A percentile compares a stretch with the other conserved stretches of the same genome.
phyloP scores from a whole-genome alignment of 1,139 yeast species.

The Pichia norvegensis region DNA sequence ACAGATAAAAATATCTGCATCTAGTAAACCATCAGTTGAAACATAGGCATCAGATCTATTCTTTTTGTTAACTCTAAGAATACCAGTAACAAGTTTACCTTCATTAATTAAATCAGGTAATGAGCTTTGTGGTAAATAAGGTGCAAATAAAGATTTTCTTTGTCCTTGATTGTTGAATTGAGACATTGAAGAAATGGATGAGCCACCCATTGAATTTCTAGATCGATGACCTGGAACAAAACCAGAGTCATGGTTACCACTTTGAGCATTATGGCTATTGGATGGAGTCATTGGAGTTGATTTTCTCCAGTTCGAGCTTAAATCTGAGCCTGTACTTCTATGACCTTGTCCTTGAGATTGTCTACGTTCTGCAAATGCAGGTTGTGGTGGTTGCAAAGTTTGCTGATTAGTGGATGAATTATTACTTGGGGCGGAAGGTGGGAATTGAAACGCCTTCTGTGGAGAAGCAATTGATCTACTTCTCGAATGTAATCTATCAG shows the following conservation, averaged over 20 bases:
- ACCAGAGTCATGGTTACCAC: background rate
- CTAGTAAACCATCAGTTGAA: slow-evolving; percentile 88
- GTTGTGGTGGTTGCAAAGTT: slow-evolving; percentile 24
- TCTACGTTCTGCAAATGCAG: slow-evolving; percentile 32
- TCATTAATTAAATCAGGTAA: slow-evolving; percentile 84
- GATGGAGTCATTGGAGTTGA: slow-evolving; percentile 1
- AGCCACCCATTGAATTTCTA: slow-evolving; percentile 59
- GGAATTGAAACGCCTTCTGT: slow-evolving; percentile 34
- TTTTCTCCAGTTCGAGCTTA: slow-evolving; percentile 60
- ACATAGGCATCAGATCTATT: slow-evolving; percentile 97
- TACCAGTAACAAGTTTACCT: slow-evolving; percentile 89
- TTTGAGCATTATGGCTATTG: background rate
- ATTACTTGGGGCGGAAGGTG: slow-evolving; percentile 24
- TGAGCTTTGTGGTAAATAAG: slow-evolving; percentile 88
- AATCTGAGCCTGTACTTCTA: slow-evolving; percentile 53
- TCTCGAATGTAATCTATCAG: slow-evolving; percentile 19
- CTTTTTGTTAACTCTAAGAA: slow-evolving; percentile 86
- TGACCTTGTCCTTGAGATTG: slow-evolving; percentile 50
- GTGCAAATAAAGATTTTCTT: slow-evolving; percentile 89
- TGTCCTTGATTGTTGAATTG: slow-evolving; percentile 32
- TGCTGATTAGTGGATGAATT: slow-evolving; percentile 10
- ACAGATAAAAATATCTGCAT: slow-evolving; percentile 94
- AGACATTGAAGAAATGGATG: slow-evolving; percentile 47
- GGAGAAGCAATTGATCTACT: slow-evolving; percentile 28
- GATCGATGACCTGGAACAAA: slow-evolving; percentile 65